Evolutionary conservation across 2,329 filamentous ascomycete genomes (phyloP).

Genomic region (Dactylellina sp.): DNA sequence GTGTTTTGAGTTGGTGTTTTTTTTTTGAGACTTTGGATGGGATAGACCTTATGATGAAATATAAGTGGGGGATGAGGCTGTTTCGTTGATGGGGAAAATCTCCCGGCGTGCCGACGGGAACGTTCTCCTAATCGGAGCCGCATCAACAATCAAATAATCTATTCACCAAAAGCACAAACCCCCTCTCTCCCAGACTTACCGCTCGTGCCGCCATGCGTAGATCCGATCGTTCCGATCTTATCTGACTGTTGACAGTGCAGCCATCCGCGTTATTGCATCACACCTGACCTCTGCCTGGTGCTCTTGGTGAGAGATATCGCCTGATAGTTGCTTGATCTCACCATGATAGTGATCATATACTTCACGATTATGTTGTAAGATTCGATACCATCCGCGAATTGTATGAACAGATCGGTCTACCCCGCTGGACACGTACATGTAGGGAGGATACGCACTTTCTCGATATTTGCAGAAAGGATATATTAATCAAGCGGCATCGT

Average conservation of each 20-base stretch:
- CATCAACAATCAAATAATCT: slow-evolving; percentile 9
- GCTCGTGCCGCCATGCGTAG: slow-evolving; percentile 24
- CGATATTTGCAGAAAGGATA: slow-evolving; percentile 17
- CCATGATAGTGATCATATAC: slow-evolving; percentile 10
- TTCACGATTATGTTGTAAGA: slow-evolving; percentile 1
- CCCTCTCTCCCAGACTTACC: slow-evolving; percentile 5
- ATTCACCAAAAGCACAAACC: slow-evolving; percentile 25
- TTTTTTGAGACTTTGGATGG: slow-evolving; percentile 25
- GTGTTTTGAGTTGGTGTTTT: slow-evolving; percentile 43
- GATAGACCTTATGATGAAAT: slow-evolving; percentile 41
- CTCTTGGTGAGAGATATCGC: slow-evolving; percentile 7
- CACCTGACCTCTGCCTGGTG: not conserved
- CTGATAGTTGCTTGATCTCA: slow-evolving; percentile 44
- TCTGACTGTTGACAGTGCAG: slow-evolving; percentile 8
- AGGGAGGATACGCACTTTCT: slow-evolving; percentile 16
- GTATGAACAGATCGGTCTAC: slow-evolving; percentile 2
- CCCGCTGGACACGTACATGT: slow-evolving; percentile 30
- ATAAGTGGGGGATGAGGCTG: slow-evolving; percentile 39
- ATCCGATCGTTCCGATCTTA: slow-evolving; percentile 51
- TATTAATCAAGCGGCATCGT: slow-evolving; percentile 15
- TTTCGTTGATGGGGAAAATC: slow-evolving; percentile 51
- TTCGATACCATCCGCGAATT: slow-evolving; percentile 29
- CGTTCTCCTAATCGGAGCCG: slow-evolving; percentile 38
- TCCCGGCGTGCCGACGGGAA: slow-evolving; percentile 54
- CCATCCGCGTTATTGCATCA: not conserved